Evolutionary conservation across 2,329 filamentous ascomycete species (phyloP).

Genomic region (Colletotrichum shisoi): DNA sequence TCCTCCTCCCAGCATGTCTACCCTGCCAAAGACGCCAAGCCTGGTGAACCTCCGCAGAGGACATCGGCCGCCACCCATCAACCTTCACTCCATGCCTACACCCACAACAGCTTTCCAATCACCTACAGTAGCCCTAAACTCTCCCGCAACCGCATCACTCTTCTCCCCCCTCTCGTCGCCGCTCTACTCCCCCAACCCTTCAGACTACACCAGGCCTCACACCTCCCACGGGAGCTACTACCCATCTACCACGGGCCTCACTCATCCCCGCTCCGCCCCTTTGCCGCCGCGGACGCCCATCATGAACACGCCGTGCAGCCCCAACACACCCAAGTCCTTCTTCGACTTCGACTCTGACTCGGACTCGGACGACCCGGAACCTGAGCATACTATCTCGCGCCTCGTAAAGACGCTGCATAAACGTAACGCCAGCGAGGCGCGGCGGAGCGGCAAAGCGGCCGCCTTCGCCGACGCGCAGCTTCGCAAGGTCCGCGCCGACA

Average conservation of each 20-base stretch:
- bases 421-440: conserved; percentile 33
- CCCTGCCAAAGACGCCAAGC: conserved; percentile 17
- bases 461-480: conserved; percentile 36
- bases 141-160: conserved; percentile 35
- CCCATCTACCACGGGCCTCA: conserved; percentile 31
- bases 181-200: conserved; percentile 27
- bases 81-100: conserved; percentile 36
- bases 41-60: conserved; percentile 29
- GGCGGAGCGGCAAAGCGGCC: conserved; percentile 32
- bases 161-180: conserved; percentile 34
- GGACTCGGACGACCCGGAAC: conserved; percentile 34
- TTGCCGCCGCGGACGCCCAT: conserved; percentile 23
- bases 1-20: conserved; percentile 10
- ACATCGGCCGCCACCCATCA: conserved; percentile 36
- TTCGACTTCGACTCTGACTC: conserved; percentile 41
- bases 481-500: conserved; percentile 32
- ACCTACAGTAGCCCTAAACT: neutral
- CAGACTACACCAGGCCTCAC: conserved; percentile 29
- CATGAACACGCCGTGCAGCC: neutral
- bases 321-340: conserved; percentile 32
- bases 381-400: conserved; percentile 35
- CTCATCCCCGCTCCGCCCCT: conserved; percentile 38
- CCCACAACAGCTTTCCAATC: conserved; percentile 1
- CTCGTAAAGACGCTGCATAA: conserved; percentile 38
- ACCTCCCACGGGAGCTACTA: conserved; percentile 26